Base-by-base conservation (phyloP, 768 basidiomycete genomes). In the Termitomyces sp. region DNA sequence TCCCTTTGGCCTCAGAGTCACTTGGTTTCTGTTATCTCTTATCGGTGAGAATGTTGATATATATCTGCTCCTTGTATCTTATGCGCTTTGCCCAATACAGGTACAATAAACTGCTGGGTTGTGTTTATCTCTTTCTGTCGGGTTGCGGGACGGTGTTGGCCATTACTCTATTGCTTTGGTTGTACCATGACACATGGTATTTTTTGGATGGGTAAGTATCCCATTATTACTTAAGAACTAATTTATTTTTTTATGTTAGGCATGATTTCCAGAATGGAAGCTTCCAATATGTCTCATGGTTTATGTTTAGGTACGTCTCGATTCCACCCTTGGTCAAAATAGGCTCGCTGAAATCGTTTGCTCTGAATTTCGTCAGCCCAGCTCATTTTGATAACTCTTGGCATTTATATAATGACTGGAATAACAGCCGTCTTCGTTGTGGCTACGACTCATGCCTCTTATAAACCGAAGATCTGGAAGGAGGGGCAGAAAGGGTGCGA, bases 251-350 rank as follows among this genome's bases (percentile, higher is more conserved):
- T 61, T 40, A 22, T 24, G 28, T 9, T 50, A 87, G 87, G 86
- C 12, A 78, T 88, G 70, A 74, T 84, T 14, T 87, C 82, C 76
- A 68, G 70, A 52, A 87, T 88, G 86, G 73, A 84, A 61, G 83
- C 86, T 0, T 73, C 71, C 50, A 65, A 58, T 20, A 88, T 88
- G 85, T 83, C 85, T 9, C 70, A 65, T 36, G 61, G 65, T 30
- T 87, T 88, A 61, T 88, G 87, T 63, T 69, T 81, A 36, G 74
- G 84, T 84, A 63, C 59, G 78, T 68, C 51, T 46, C 3, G 40
- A 58, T 32, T 44, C 10, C 10, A 13, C 28, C 30, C 13, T 10
- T 16, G 36, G n/a, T 40, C 36, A 28, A 16, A 38, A 9, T 28
- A 24, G 18, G 16, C 24, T 26, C 6, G 14, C 12, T 45, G 42